phyloP scores from a whole-genome alignment of 768 basidiomycete species.

The Suillus subluteus region DNA sequence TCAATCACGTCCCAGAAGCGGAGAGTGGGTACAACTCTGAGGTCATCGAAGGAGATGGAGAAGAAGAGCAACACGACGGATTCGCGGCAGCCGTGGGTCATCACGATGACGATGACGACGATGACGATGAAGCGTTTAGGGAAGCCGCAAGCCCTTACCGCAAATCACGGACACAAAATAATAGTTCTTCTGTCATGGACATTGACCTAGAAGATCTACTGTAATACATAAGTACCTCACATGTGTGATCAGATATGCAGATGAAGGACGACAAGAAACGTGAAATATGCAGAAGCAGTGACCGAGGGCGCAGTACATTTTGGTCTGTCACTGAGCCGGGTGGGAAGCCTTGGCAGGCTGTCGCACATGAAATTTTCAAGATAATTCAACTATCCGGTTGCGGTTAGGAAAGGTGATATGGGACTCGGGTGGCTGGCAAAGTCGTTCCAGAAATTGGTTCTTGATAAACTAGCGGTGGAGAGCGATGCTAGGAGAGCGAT shows the following conservation, averaged over 20 bases:
- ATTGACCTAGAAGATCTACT: constrained; percentile 29
- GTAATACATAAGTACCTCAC: constrained; percentile 15
- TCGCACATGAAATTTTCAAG: neutral
- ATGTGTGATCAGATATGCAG: neutral
- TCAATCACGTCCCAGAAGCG: constrained; percentile 39
- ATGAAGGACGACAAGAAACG: neutral
- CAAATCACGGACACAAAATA: constrained; percentile 15
- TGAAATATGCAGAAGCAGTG: neutral
- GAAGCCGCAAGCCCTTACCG: constrained; percentile 9
- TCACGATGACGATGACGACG: constrained; percentile 14
- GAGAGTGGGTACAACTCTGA: constrained; percentile 65
- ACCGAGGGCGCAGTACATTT: neutral
- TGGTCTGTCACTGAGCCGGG: neutral
- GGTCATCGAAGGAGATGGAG: constrained; percentile 32
- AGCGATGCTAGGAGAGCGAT: neutral
- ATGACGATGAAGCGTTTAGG: constrained; percentile 9
- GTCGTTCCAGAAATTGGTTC: neutral
- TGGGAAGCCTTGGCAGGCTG: too few relatives aligned
- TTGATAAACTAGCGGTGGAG: constrained; percentile 14
- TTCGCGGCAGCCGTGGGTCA: constrained; percentile 28
- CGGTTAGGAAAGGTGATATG: neutral
- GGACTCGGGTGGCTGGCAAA: neutral
- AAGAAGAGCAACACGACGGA: constrained; percentile 29
- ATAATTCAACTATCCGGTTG: neutral
- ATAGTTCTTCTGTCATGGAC: constrained; percentile 29